Percentiles rank a stretch among this genome's conserved stretches.
phyloP scores from a whole-genome alignment of 805 yeast genomes.

The Candida coquimbonensis region DNA sequence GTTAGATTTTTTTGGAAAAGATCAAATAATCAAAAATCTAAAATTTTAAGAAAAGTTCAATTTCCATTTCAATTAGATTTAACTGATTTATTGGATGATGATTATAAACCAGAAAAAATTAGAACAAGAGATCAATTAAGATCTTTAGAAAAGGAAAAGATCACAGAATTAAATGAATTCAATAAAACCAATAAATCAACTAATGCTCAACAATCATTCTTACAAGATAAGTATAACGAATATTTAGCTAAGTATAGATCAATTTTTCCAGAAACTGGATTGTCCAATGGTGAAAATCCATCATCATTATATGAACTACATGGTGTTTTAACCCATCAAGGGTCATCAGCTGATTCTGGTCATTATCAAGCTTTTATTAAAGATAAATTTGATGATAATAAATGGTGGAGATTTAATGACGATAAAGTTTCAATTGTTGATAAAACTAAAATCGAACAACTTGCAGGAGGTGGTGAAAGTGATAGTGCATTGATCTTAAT shows the following conservation, averaged over 20 bases:
- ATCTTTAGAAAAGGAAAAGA: slow-evolving; percentile 65
- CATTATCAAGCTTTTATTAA: slow-evolving; percentile 89
- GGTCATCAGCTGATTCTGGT: slow-evolving; percentile 94
- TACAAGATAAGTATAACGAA: slow-evolving; percentile 42
- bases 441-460: slow-evolving; percentile 71
- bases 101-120: slow-evolving; percentile 57
- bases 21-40: slow-evolving; percentile 84
- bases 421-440: slow-evolving; percentile 76
- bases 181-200: slow-evolving; percentile 45
- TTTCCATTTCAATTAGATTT: slow-evolving; percentile 92
- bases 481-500: slow-evolving; percentile 88
- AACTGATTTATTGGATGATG: slow-evolving; percentile 79
- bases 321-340: slow-evolving; percentile 88
- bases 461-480: slow-evolving; percentile 97
- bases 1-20: slow-evolving; percentile 96
- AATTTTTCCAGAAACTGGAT: slow-evolving; percentile 37
- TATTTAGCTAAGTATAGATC: slow-evolving; percentile 40
- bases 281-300: slow-evolving; percentile 65
- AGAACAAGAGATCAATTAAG: slow-evolving; percentile 72
- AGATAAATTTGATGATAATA: slow-evolving; percentile 64
- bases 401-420: slow-evolving; percentile 95
- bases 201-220: slow-evolving; percentile 44
- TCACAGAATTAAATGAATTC: slow-evolving; percentile 64
- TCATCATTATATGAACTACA: slow-evolving; percentile 78
- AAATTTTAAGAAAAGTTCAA: slow-evolving; percentile 87